Conservation (phyloP, 163 green algal genomes). For the Scenedesmus sp. region DNA sequence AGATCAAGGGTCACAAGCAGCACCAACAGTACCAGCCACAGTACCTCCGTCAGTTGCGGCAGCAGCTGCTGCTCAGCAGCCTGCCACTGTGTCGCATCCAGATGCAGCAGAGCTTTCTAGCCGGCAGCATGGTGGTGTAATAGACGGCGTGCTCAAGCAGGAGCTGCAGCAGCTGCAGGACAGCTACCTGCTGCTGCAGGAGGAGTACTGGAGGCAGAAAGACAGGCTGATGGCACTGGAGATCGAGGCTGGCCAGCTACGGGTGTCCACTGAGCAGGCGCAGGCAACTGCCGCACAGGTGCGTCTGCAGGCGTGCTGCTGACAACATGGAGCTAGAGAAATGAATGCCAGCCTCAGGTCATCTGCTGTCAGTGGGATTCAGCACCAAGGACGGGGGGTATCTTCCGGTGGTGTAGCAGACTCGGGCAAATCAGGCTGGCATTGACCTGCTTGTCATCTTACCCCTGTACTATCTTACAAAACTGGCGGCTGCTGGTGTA, state of each 20-base stretch:
- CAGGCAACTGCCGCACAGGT: constrained; percentile 11
- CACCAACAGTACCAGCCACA: background rate
- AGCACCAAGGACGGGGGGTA: no score
- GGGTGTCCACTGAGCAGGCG: background rate
- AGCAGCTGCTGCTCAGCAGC: background rate
- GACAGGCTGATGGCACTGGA: constrained; percentile 37
- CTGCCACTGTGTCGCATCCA: background rate
- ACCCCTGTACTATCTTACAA: background rate
- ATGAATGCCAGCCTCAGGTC: background rate
- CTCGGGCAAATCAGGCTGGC: background rate
- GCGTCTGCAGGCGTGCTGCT: background rate
- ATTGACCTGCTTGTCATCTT: no score
- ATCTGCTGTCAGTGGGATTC: background rate
- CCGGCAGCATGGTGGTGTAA: background rate
- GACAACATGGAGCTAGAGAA: no score
- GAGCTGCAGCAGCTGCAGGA: constrained; percentile 42
- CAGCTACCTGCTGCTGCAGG: constrained; percentile 42
- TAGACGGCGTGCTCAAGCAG: background rate
- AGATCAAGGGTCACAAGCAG: background rate
- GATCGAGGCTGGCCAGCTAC: constrained; percentile 26
- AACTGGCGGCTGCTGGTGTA: background rate
- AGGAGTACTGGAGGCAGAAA: constrained; percentile 47
- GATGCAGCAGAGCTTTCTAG: background rate
- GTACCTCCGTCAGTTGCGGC: background rate
- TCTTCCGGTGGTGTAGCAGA: no score